Conservation (phyloP, 2,329 filamentous ascomycete genomes). For the Monilinia vaccinii-corymbosi region DNA sequence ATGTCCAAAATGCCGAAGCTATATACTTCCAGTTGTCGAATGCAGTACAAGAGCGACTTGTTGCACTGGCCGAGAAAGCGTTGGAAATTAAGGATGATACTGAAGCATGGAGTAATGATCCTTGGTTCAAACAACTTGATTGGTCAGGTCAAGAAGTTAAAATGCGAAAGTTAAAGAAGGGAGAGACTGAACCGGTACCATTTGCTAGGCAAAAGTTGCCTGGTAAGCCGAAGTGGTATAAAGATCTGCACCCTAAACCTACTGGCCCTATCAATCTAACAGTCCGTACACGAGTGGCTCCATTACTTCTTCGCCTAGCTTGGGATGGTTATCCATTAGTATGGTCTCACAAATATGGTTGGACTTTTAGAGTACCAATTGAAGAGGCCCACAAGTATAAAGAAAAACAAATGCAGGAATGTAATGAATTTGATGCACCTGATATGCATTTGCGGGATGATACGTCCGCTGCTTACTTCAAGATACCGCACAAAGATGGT, state of each 20-base stretch:
- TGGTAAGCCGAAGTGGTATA: conserved; percentile 94
- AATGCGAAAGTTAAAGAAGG: conserved; percentile 88
- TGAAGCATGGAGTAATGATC: conserved; percentile 65
- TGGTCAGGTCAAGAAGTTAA: conserved; percentile 90
- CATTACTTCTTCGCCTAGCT: conserved; percentile 69
- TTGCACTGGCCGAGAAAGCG: conserved; percentile 67
- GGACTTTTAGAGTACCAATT: conserved; percentile 74
- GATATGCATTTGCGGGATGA: conserved; percentile 59
- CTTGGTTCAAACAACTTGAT: conserved; percentile 88
- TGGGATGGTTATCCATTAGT: conserved; percentile 87
- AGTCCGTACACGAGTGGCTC: conserved; percentile 80
- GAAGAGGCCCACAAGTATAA: conserved; percentile 55
- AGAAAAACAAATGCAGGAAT: conserved; percentile 61
- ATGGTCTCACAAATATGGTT: conserved; percentile 90
- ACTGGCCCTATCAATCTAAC: conserved; percentile 65
- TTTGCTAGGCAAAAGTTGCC: conserved; percentile 83
- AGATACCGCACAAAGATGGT: conserved; percentile 93
- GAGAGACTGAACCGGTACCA: conserved; percentile 67
- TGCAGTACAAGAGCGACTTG: conserved; percentile 67
- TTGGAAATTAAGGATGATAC: conserved; percentile 61
- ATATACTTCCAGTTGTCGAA: conserved; percentile 71
- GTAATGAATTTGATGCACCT: conserved; percentile 69
- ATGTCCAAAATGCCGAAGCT: conserved; percentile 73
- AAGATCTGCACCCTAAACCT: conserved; percentile 68
- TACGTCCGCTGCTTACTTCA: conserved; percentile 63